Evolutionary conservation across 331 rosid species (phyloP), one percentile per base, ranked within the genome.

Genomic region (Malus hybrid): DNA sequence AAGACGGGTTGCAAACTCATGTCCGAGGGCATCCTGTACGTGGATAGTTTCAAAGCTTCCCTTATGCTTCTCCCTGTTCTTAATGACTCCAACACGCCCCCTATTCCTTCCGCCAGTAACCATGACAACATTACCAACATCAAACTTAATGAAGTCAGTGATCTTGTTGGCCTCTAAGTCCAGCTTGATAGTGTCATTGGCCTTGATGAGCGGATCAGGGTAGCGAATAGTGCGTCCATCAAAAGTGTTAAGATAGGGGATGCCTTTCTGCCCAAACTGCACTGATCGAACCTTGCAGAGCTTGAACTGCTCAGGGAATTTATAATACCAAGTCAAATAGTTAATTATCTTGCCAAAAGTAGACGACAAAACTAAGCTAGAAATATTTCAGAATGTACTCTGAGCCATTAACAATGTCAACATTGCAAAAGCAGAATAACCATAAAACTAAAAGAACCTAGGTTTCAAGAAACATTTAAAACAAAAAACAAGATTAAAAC

Each of bases 51-150:
- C 96, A 76, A 90, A 90, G 74, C 77, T 88, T 57, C 96, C 93
- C 89, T 90, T 88, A 9, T 86, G 90, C 79, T 85, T 90, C 80
- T 88, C 96, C 81, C 93, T 72, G 77, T 34, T 90, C 84, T 90
- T 88, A 74, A 90, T 85, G 79, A 90, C 87, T 71, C 96, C 96
- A 56, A 90, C 93, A 33, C 96, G 91, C 0, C 96, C 95, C 52
- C 95, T 90, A 57, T 90, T 90, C 68, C 92, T 84, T 22, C 92
- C 95, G 16, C 95, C 95, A 0, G 95, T 87, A 13, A 87, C 95
- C 95, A 90, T 90, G 52, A 90, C 90, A 5, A 90, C 89, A 44
- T 90, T 87, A 7, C 95, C 92, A 20, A 90, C 90, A 78, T 90
- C 95, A 12, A 90, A 90, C 69, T 90, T 90, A 73, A 90, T 90